Conservation (phyloP, 148 eudicot genomes). For the Heliosperma pusillum region DNA sequence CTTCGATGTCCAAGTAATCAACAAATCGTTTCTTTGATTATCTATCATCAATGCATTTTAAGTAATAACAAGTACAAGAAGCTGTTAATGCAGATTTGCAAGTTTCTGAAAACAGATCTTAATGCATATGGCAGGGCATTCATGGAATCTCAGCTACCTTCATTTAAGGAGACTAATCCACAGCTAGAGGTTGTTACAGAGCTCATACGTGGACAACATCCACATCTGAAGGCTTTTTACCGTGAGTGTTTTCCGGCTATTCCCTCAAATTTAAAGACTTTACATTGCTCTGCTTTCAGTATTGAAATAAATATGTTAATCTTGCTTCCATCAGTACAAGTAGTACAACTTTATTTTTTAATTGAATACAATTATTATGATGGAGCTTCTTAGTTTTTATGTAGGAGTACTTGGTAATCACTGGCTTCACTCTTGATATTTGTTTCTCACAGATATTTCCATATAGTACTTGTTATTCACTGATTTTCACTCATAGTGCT, state of each 20-base stretch:
- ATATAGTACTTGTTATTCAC: neutral
- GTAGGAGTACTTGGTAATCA: neutral
- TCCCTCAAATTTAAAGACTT: slow-evolving; percentile 2
- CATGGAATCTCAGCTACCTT: slow-evolving; percentile 64
- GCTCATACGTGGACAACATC: slow-evolving; percentile 92
- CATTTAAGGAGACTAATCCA: slow-evolving; percentile 69
- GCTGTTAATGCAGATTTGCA: neutral
- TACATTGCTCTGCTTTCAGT: neutral
- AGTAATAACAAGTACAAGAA: neutral
- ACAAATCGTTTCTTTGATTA: neutral
- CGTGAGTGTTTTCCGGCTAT: slow-evolving; percentile 40
- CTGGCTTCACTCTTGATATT: neutral
- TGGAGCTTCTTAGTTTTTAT: neutral
- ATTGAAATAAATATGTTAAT: neutral
- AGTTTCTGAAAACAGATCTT: neutral
- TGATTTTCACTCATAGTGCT: neutral
- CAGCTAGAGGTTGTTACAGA: slow-evolving; percentile 73
- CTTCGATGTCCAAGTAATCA: neutral
- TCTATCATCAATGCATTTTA: neutral
- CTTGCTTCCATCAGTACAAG: neutral
- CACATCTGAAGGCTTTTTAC: slow-evolving; percentile 68
- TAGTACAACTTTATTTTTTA: neutral
- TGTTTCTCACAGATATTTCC: neutral
- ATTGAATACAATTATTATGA: neutral
- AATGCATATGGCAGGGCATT: slow-evolving; percentile 50